Base-by-base conservation (phyloP, 2,329 filamentous ascomycete species). In the Exophiala oligosperma region DNA sequence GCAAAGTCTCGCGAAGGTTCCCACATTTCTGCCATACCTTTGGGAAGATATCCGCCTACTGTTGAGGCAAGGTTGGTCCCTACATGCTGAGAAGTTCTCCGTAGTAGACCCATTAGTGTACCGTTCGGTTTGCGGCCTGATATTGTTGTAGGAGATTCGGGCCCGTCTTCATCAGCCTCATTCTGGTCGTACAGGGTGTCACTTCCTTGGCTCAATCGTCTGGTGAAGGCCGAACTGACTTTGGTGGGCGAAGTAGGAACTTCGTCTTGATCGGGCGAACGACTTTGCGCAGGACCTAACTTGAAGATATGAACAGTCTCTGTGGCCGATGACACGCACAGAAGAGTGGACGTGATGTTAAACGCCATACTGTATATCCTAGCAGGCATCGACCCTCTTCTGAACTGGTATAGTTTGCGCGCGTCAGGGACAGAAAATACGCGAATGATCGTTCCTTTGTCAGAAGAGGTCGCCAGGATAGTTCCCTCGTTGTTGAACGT, bases 291-390 rank as follows among this genome's bases (percentile, higher is more conserved):
- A 4, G 72, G 71, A 26, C 79, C 79, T 21, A 99, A 81, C 54
- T 92, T 91, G 78, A 99, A 99, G 52, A 99, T 92, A 72, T 99
- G 94, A 8, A 99, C 88, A 0, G 94, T 99, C 69, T 99, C 94
- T 0, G 92, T 96, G 1, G 92, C 92, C 2, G 93, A 97, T 4
- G 94, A 97, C 41, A 99, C 92, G 69, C 92, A 97, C 37, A 99
- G 84, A 9, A 99, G 80, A 1, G 92, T 96, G 2, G 92, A 96
- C 59, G 90, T 92, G 50, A 92, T 87, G 73, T 99, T 99, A 77
- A 99, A 99, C 1, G 92, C 96, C 92, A 99, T 97, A 83, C 92
- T 96, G 77, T 92, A 97, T 67, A 99, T 99, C 41, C 91, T 89
- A 1, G 92, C 92, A 0, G 94, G 94, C 74, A 97, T 97, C 2